Evolutionary conservation across 2,329 filamentous ascomycete genomes (phyloP), one percentile per base, ranked within the genome.

Genomic region (Elsinoe batatas): DNA sequence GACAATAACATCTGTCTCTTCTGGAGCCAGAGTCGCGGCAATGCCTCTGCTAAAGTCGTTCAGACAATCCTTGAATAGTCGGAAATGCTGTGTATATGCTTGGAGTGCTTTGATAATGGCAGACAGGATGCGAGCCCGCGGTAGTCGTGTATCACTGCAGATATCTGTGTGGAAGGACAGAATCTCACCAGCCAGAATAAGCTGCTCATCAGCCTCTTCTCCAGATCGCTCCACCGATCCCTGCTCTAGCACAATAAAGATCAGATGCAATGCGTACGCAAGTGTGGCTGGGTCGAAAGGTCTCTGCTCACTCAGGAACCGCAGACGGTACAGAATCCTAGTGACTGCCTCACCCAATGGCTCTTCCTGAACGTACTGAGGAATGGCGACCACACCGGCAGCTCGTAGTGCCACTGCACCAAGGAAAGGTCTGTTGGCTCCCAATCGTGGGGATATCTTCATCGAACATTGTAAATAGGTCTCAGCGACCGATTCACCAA

Each of bases 301-400:
- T n/a, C 91, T 82, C 68, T 97, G 91, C 68, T 97, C 93, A 53
- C 88, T 86, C 36, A 91, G 80, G 68, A 95, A 95, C 13, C 91
- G 85, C 54, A 98, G 75, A 47, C 91, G 85, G 69, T 97, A 97
- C 4, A 98, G 75, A 1, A 97, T 83, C 68, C 93, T 82, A 2
- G 91, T 96, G 11, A 95, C 79, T 11, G 97, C 80, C 57, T 76
- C 72, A 56, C 89, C 88, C 7, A 97, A 75, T n/a, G 86, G 81
- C 66, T 97, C 93, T 60, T 87, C 78, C 59, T 84, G 79, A 57
- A 91, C 78, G 53, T 86, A 81, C 10, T 84, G 78, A 0, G 88
- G 79, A 3, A 98, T 72, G 8, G 87, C 80, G 13, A 82, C 81
- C 33, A 89, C 82, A 7, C 84, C 85, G 58, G 91, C 79, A 2